These are phyloP conservation scores for Zanthoxylum bungeanum DNA, from an alignment of 345 rosid species.

Conservation along the genomic window DNA sequence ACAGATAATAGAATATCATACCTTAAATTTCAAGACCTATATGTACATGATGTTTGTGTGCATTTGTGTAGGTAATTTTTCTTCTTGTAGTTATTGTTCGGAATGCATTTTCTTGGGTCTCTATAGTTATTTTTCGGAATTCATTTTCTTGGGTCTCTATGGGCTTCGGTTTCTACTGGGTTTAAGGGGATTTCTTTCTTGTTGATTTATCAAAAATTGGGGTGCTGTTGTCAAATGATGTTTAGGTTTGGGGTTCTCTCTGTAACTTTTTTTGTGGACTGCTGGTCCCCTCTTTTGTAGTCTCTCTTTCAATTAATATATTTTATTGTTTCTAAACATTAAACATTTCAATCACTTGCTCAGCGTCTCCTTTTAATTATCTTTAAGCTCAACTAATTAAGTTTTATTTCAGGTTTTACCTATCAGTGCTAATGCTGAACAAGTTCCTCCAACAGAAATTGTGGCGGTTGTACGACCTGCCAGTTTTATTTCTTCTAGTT, in stretches of 20 bases:
- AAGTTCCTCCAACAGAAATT: slow-evolving; percentile 42
- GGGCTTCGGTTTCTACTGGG: background rate
- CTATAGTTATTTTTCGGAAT: background rate
- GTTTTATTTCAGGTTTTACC: slow-evolving; percentile 54
- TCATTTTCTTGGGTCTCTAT: background rate
- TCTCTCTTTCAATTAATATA: too few relatives aligned
- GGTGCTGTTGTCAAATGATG: background rate
- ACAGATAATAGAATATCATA: background rate
- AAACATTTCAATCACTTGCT: background rate
- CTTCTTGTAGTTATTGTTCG: background rate
- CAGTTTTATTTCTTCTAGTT: slow-evolving; percentile 31
- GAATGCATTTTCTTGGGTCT: background rate
- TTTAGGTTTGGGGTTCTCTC: background rate
- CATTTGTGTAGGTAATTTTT: background rate
- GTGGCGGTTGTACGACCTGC: slow-evolving; percentile 72
- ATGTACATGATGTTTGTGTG: background rate
- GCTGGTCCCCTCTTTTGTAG: background rate
- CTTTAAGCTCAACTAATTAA: background rate
- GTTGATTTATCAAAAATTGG: background rate
- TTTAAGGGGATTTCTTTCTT: background rate
- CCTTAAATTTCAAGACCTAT: background rate
- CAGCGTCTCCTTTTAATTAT: background rate
- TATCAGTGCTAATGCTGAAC: slow-evolving; percentile 37
- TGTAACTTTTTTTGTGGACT: background rate
- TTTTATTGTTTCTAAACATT: background rate